Evolutionary conservation across 768 basidiomycete genomes (phyloP), one percentile per base, ranked within the genome.

Genomic region (Dioszegia hungarica): DNA sequence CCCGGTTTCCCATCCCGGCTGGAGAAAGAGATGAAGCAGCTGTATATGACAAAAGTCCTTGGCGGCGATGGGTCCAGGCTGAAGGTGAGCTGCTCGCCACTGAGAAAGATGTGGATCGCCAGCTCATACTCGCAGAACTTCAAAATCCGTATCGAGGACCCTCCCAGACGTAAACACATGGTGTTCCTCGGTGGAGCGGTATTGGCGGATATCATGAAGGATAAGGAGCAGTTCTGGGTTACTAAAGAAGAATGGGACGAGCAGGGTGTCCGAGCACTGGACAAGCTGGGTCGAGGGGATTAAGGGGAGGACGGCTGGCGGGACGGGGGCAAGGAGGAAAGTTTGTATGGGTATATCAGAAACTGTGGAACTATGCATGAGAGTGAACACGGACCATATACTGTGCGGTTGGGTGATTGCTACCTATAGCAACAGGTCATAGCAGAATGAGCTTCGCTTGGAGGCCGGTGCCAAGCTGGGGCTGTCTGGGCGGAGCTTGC

Each of bases 151-250:
- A 97, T 98, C 67, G 94, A 99, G 77, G 95, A 98, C 77, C 91
- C 94, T 27, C 95, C 95, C 28, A 86, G 92, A 72, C 84, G 95
- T 72, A 98, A 97, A 78, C 94, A 97, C 77, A 95, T 95, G 93
- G 94, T 97, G 34, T 98, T 97, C 86, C 83, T 98, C 8, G 95
- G 95, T 24, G 95, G 95, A 44, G 94, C 91, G n/a, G 94, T 97
- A 5, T 80, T 99, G 28, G 94, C 92, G 2, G 94, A 98, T 77
- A 97, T 98, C 78, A 97, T 98, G 95, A 94, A 94, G 80, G 82
- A 80, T 72, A 84, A 90, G 10, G 84, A 89, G 72, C 89, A 90
- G 71, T 99, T 98, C 80, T 95, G 93, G 94, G 87, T 97, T 74
- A 82, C 90, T 52, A 82, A 87, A 61, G 89, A 90, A 64, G 92